These are phyloP conservation scores for Pisolithus marmoratus DNA, from an alignment of 768 basidiomycete genomes.

Conservation along the genomic window DNA sequence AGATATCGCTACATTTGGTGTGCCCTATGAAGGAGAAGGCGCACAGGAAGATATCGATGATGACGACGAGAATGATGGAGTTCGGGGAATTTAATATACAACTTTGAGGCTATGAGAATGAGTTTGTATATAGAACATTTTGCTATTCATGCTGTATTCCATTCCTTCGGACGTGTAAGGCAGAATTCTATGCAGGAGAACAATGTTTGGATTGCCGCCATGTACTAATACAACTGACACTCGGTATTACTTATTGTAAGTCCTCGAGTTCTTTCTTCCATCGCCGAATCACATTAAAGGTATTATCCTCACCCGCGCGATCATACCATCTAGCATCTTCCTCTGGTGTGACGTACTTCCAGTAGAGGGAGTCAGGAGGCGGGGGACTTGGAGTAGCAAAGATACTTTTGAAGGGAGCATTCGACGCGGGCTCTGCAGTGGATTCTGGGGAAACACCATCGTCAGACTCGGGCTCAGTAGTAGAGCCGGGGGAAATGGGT, in stretches of 20 bases:
- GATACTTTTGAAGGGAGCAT: background rate
- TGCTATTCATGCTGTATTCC: no score
- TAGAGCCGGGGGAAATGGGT: no score
- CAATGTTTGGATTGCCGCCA: no score
- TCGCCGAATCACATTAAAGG: background rate
- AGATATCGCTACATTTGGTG: background rate
- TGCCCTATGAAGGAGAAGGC: background rate
- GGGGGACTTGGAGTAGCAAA: constrained; percentile 2
- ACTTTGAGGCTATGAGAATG: no score
- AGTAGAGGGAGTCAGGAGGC: background rate
- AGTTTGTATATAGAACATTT: no score
- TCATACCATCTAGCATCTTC: background rate
- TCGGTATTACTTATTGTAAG: no score
- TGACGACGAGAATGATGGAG: background rate
- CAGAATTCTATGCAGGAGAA: no score
- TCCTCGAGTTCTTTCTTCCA: background rate
- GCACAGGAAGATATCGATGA: background rate
- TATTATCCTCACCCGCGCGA: background rate
- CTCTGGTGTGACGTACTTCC: no score
- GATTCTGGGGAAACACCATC: background rate
- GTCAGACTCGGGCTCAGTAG: no score
- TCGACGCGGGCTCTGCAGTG: background rate
- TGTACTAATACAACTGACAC: background rate
- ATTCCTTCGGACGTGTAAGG: no score
- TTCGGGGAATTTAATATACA: background rate